Conservation (phyloP, 768 basidiomycete genomes). For the Gelatoporia subvermispora region DNA sequence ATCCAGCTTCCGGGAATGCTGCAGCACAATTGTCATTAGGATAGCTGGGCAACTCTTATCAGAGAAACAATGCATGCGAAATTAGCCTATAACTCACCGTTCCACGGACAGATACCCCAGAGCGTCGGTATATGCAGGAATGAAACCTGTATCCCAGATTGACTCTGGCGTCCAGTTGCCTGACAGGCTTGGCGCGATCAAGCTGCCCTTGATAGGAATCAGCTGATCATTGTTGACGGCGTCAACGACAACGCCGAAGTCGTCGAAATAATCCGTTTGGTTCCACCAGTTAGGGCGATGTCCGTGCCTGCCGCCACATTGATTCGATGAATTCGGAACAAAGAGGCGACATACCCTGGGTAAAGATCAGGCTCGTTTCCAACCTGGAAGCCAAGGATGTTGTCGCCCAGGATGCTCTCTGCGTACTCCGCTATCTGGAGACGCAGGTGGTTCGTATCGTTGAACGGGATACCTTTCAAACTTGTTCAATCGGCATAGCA, state of each 20-base stretch:
- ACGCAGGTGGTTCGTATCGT: constrained; percentile 51
- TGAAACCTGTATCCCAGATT: constrained; percentile 29
- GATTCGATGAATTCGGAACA: background rate
- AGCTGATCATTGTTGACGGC: constrained; percentile 18
- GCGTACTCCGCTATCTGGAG: constrained; percentile 52
- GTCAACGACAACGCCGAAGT: constrained; percentile 36
- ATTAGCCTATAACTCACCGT: constrained; percentile 19
- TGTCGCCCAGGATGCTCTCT: constrained; percentile 58
- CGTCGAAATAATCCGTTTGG: constrained; percentile 42
- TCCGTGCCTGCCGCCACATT: constrained; percentile 21
- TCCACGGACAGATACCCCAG: constrained; percentile 38
- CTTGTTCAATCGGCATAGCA: constrained; percentile 20
- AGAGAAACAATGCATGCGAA: constrained; percentile 1
- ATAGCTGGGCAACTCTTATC: constrained; percentile 25
- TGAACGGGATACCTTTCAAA: constrained; percentile 46
- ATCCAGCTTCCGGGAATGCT: constrained; percentile 16
- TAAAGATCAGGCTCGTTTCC: constrained; percentile 81
- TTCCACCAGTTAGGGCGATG: constrained; percentile 30
- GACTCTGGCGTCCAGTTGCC: constrained; percentile 28
- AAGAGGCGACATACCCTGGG: constrained; percentile 37
- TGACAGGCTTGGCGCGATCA: constrained; percentile 28
- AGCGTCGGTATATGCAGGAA: constrained; percentile 24
- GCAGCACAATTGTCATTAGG: constrained; percentile 32
- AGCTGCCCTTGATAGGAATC: constrained; percentile 22
- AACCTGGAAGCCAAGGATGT: constrained; percentile 60